These are phyloP conservation scores for Plantago elongata DNA, from an alignment of 257 asterid species.

Conservation along the genomic window DNA sequence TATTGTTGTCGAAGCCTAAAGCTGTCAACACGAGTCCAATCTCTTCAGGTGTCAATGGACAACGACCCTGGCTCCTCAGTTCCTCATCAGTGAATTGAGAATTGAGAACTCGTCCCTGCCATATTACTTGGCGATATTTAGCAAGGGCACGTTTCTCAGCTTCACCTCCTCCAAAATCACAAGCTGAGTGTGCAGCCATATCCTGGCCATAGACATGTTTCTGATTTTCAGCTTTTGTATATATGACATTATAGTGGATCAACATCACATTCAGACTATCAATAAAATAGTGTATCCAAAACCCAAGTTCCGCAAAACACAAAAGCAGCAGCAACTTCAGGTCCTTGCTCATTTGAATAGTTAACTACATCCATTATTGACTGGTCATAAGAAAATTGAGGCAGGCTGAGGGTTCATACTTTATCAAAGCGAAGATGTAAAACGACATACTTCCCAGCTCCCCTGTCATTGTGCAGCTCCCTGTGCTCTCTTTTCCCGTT, in stretches of 20 bases:
- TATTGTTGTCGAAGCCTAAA: slow-evolving; percentile 88
- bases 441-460: slow-evolving; percentile 67
- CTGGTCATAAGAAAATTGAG: not conserved
- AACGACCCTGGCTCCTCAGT: slow-evolving; percentile 91
- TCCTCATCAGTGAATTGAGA: slow-evolving; percentile 97
- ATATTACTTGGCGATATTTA: slow-evolving; percentile 86
- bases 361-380: not conserved
- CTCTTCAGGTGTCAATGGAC: slow-evolving; percentile 98
- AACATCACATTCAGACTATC: not conserved
- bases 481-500: slow-evolving; percentile 27
- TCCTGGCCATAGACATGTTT: slow-evolving; percentile 34
- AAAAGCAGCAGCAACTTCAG: not conserved
- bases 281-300: not conserved
- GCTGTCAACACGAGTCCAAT: slow-evolving; percentile 93
- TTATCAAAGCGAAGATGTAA: slow-evolving; percentile 97
- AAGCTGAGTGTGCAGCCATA: slow-evolving; percentile 99
- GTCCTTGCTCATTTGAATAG: not conserved
- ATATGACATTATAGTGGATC: not conserved
- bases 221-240: slow-evolving; percentile 9
- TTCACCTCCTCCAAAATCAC: slow-evolving; percentile 99
- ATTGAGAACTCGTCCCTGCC: slow-evolving; percentile 96
- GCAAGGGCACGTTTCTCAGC: slow-evolving; percentile 94
- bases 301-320: slow-evolving; percentile 3
- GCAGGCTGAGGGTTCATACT: slow-evolving; percentile 32
- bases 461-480: slow-evolving; percentile 44